Evolutionary conservation across 352 stramenopile genomes (phyloP), one percentile per base, ranked within the genome.

Genomic region (Phytophthora kernoviae): DNA sequence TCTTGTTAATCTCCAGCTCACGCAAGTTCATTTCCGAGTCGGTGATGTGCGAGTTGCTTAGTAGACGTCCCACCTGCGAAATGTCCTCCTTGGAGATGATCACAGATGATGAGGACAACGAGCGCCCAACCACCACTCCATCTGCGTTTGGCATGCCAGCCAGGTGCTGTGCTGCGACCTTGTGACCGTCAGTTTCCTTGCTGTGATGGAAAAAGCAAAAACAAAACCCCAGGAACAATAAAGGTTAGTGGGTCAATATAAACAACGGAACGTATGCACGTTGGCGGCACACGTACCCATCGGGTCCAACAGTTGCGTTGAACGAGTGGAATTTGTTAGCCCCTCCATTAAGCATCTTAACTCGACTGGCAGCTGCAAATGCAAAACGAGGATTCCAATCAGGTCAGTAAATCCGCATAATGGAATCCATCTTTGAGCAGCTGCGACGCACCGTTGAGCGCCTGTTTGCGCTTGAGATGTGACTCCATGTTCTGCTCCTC

Each of bases 21-120:
- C 82, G 81, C 59, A 94, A 37, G 37, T 91, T 91, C 61, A 82
- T 56, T 56, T 94, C 84, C 53, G 81, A 91, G 47, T 94, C 82
- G 62, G 68, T 75, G 56, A 94, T 94, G 67, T 91, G 84, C 34
- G 84, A 84, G 54, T 90, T 88, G 62, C 78, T 86, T 6, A 94
- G 58, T 49, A 91, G 48, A 4, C 73, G 58, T 4, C 79, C 77
- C n/a, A 94, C 69, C 39, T 81, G 65, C 43, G 75, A 81, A 39
- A 94, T 91, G 68, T 94, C 84, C 62, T 94, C 84, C 58, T 88
- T 91, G 36, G 80, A 91, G 14, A 94, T 73, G n/a, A 76, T 69
- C 22, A 90, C 61, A 11, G 80, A 87, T 37, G 84, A 91, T 33
- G 84, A 94, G 42, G 82, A 91, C 24, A 79, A 56, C 21, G 79